Evolutionary conservation across 805 yeast species (phyloP), one percentile per base, ranked within the genome.

Genomic region (Cyberlindnera suaveolens): DNA sequence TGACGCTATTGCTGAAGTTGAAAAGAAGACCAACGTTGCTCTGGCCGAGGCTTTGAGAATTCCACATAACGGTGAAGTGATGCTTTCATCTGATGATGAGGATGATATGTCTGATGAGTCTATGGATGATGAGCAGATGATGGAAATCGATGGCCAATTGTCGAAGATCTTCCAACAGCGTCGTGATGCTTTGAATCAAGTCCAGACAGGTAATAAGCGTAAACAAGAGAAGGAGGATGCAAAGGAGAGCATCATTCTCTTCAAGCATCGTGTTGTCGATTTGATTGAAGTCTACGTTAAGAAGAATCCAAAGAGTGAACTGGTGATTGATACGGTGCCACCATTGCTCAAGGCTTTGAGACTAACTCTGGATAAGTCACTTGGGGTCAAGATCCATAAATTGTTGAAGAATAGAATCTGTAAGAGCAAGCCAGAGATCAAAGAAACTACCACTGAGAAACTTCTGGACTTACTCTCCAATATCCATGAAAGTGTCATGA

Each of bases 41-140:
- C 63, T 85, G 26, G 89, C 89, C 0, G 71, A 77, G 50, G 91
- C 88, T 0, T 63, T 85, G 35, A 83, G 85, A n/a, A 68, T 84
- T 34, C 81, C 86, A 10, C 55, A 78, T 27, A 60, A 66, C 34
- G 66, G 65, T 19, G 68, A 67, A 9, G 66, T 67, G 31, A 66
- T 64, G 56, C 62, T 50, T 51, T 59, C 67, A 11, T 69, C 65
- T 13, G 74, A 70, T 26, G 69, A 74, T 33, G 77, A 68, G 16
- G 80, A 71, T 26, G 81, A 75, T 26, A 74, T 76, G 6, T 81
- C 77, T 20, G 85, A 81, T 40, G 95, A 85, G 51, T 80, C 91
- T 0, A 86, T 89, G 95, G 95, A 90, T 47, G 97, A 90, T 62
- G 96, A 90, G 54, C 89, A 89, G 60, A 91, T 91, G 98, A 80